These are phyloP conservation scores for Nicotiana benthamiana DNA, from an alignment of 257 asterid genomes.

Conservation along the genomic window DNA sequence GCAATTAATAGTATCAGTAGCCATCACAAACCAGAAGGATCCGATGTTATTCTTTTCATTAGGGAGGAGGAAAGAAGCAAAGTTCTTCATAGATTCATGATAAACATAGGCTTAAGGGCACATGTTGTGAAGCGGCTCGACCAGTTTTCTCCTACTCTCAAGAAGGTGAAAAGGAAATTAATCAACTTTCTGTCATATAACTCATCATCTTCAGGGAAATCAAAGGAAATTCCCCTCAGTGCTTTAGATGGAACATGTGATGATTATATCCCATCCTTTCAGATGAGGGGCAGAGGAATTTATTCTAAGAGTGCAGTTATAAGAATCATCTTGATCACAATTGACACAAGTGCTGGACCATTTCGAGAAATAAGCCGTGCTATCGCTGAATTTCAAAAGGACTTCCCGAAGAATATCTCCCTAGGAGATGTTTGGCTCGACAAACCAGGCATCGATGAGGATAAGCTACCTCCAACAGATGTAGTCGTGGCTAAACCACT, in stretches of 20 bases:
- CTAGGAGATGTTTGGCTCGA: conserved; percentile 55
- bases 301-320: background rate
- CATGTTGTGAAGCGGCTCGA: conserved; percentile 31
- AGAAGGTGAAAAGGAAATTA: conserved; percentile 25
- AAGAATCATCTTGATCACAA: conserved; percentile 32
- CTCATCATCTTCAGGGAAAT: background rate
- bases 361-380: conserved; percentile 30
- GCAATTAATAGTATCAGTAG: conserved; percentile 4
- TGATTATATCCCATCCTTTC: background rate
- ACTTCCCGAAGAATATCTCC: conserved; percentile 13
- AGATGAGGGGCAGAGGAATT: background rate
- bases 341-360: conserved; percentile 43
- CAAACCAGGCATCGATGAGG: conserved; percentile 22
- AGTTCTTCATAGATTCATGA: conserved; percentile 36
- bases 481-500: conserved; percentile 47
- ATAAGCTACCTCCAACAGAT: conserved; percentile 41
- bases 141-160: conserved; percentile 34
- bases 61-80: conserved; percentile 33
- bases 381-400: conserved; percentile 52
- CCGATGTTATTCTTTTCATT: conserved; percentile 52
- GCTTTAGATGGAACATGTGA: conserved; percentile 42
- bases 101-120: conserved; percentile 42
- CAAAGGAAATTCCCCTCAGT: conserved; percentile 42
- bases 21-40: conserved; percentile 25
- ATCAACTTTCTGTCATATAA: background rate